phyloP scores from a whole-genome alignment of 2,329 filamentous ascomycete genomes.

The Aspergillus persii region DNA sequence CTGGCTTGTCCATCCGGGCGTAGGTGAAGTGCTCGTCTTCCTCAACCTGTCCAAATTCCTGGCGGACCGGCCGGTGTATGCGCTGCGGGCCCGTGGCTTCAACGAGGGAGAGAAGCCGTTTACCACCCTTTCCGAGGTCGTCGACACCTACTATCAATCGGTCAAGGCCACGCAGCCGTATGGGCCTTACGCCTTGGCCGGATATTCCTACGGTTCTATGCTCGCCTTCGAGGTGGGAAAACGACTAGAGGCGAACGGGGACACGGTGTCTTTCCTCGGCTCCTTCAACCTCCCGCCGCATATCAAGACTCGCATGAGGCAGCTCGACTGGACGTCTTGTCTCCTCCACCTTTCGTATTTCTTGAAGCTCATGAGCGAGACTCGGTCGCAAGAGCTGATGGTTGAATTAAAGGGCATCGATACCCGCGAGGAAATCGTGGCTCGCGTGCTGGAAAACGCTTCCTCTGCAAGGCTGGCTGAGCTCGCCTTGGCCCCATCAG shows the following conservation, averaged over 20 bases:
- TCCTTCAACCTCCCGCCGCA: constrained; percentile 51
- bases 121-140: constrained; percentile 37
- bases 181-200: constrained; percentile 53
- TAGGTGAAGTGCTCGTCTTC: constrained; percentile 41
- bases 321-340: no score
- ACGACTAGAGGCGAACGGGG: constrained; percentile 37
- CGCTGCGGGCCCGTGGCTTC: constrained; percentile 17
- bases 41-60: constrained; percentile 25
- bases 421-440: constrained; percentile 14
- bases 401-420: not conserved
- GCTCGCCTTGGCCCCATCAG: constrained; percentile 17
- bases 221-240: constrained; percentile 53
- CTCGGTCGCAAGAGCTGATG: no score
- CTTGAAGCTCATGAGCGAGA: no score
- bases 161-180: constrained; percentile 47
- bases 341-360: no score
- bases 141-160: constrained; percentile 40
- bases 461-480: constrained; percentile 13
- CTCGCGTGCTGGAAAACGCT: constrained; percentile 4
- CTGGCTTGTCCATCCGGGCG: constrained; percentile 40
- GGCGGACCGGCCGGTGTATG: constrained; percentile 14
- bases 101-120: constrained; percentile 37
- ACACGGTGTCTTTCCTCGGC: constrained; percentile 45
- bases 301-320: constrained; percentile 24
- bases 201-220: constrained; percentile 53